Evolutionary conservation across 2,329 filamentous ascomycete species (phyloP), one percentile per base, ranked within the genome.

Genomic region (Trichophyton simii): DNA sequence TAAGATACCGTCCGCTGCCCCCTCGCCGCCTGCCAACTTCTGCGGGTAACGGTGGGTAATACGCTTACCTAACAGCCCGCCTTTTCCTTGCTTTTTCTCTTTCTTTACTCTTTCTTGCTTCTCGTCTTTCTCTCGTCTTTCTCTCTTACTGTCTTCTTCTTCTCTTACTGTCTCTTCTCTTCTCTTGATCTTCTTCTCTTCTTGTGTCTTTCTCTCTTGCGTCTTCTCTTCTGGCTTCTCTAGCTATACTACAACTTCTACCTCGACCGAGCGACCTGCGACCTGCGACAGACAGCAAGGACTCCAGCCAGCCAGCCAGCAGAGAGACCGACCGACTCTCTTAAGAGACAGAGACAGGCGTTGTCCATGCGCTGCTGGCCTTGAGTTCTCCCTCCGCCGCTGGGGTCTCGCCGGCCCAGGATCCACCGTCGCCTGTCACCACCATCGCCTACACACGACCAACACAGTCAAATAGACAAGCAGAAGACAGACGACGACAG

Each of bases 1-100:
- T 55, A 55, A 55, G 25, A 34, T 34, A 55, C 25, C 11, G 20
- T 1, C 18, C 13, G 3, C 18, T 28, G 25, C 50, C 50, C 46
- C 25, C 22, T 11, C 8, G 11, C 15, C 50, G 50, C 34, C 34
- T 36, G 34, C 50, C 25, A 25, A n/a, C 25, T n/a, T 28, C 13
- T 9, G 50, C 50, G 50, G 50, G 50, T 55, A 55, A 55, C 25
- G 50, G 50, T 55, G 50, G 50, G 50, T 55, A 55, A 55, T 55
- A 31, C 31, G 50, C 50, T 55, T 55, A 55, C 50, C 25, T 55
- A 36, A 50, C 46, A 50, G 46, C 20, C 46, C 46, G 46, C 46
- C 41, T 54, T 18, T 28, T 20, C 18, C 31, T 57, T 34, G 20
- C 31, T 34, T 57, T 28, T 34, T 13, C 52, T 36, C 9, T 15